These are phyloP conservation scores for Trifolium pratense DNA, from an alignment of 306 rosid genomes.

Conservation along the genomic window DNA sequence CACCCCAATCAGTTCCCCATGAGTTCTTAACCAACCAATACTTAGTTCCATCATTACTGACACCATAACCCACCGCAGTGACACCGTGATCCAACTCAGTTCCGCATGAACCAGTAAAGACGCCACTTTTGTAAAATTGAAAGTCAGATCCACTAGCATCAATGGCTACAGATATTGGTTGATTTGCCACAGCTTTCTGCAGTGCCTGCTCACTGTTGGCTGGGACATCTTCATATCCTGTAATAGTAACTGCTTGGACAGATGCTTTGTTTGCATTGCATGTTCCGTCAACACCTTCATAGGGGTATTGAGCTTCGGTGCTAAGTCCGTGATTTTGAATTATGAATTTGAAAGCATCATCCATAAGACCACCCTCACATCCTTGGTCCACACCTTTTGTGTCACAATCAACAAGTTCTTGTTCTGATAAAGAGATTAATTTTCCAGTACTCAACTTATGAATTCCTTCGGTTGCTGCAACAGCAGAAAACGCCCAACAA, in stretches of 20 bases:
- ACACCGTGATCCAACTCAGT: constrained; percentile 15
- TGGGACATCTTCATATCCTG: constrained; percentile 4
- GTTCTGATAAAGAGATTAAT: constrained; percentile 1
- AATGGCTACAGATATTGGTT: constrained; percentile 11
- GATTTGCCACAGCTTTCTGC: constrained; percentile 3
- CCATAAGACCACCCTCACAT: constrained; percentile 15
- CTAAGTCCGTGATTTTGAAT: constrained; percentile 2
- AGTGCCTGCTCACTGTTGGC: constrained; percentile 15
- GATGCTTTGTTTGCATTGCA: neutral
- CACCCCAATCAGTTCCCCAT: constrained; percentile 50
- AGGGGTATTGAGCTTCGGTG: neutral
- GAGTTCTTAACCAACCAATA: constrained; percentile 19
- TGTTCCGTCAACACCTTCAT: constrained; percentile 4
- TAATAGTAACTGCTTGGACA: neutral
- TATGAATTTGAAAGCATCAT: constrained; percentile 16
- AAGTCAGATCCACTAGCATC: constrained; percentile 18
- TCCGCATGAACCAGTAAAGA: constrained; percentile 5
- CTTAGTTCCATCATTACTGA: constrained; percentile 13
- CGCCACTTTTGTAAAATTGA: constrained; percentile 16
- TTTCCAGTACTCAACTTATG: constrained; percentile 32
- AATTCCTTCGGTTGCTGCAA: constrained; percentile 9
- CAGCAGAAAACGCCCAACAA: constrained; percentile 18
- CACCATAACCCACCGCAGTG: neutral
- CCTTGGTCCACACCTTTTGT: constrained; percentile 14
- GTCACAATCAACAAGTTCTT: constrained; percentile 14